phyloP scores from a whole-genome alignment of 345 rosid species.

The Linum trigynum region DNA sequence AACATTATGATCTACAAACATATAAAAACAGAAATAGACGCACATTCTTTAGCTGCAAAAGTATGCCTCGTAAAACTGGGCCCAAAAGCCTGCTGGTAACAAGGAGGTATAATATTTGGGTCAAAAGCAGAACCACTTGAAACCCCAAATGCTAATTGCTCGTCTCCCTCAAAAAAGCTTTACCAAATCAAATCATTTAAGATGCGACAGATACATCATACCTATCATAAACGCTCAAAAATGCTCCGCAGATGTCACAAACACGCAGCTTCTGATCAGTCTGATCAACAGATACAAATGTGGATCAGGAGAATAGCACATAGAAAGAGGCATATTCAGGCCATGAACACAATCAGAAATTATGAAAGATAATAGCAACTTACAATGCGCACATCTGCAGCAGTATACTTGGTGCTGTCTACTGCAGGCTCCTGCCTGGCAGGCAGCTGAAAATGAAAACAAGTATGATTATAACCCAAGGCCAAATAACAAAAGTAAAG shows the following conservation, averaged over 20 bases:
- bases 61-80: slow-evolving; percentile 99
- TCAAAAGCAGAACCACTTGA: slow-evolving; percentile 90
- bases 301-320: background rate
- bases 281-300: slow-evolving; percentile 33
- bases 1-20: slow-evolving; percentile 55
- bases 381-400: slow-evolving; percentile 95
- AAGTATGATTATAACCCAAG: slow-evolving; percentile 7
- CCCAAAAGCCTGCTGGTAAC: slow-evolving; percentile 99
- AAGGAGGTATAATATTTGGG: slow-evolving; percentile 87
- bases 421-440: slow-evolving; percentile 63
- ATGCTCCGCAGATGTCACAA: slow-evolving; percentile 99
- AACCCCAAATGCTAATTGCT: slow-evolving; percentile 58
- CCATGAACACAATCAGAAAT: background rate
- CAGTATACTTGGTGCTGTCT: slow-evolving; percentile 83
- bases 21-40: slow-evolving; percentile 78
- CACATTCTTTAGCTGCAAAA: slow-evolving; percentile 99
- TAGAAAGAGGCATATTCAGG: background rate
- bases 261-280: slow-evolving; percentile 99
- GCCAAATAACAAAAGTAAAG: background rate
- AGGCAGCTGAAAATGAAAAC: slow-evolving; percentile 48
- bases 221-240: slow-evolving; percentile 98
- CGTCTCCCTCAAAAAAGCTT: slow-evolving; percentile 31
- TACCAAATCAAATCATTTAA: slow-evolving; percentile 9
- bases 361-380: slow-evolving; percentile 25
- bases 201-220: slow-evolving; percentile 27